Evolutionary conservation across 495 filamentous ascomycete species (phyloP), one percentile per base, ranked within the genome.

Genomic region (Paragyromitra xinjiangensis): DNA sequence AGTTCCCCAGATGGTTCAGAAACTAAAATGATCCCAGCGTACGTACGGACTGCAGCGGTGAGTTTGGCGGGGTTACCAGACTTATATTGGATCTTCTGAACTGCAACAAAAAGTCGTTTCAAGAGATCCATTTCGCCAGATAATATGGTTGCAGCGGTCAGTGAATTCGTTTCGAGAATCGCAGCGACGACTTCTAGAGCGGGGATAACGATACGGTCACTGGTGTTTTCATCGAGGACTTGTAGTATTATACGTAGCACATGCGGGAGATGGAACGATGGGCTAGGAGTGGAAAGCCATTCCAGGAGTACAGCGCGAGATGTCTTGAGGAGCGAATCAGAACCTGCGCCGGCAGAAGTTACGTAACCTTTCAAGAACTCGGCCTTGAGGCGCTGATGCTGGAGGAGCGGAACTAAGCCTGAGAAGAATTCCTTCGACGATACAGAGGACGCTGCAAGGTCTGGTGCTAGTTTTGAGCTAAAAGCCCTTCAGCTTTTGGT

Each of bases 51-150:
- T 19, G 92, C 93, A 0, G 92, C 92, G 81, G 92, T 89, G 9
- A 98, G 85, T 78, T 94, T 93, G 37, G 88, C 86, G 5, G 97
- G 89, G 81, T 92, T 93, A 11, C 88, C 87, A 9, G 92, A 91
- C 84, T 94, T 94, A 86, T 91, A 93, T 79, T 94, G 93, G 3
- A 92, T 87, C 83, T 91, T 93, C 77, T 95, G 93, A 8, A 90
- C 87, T 14, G 89, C 83, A 40, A 89, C 84, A 69, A 94, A 94
- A 22, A 97, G 58, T 1, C 39, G n/a, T 0, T 73, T 65, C 0
- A 77, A 24, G 7, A 50, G 68, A 8, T 50, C 68, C 11, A 59
- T 40, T 14, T 48, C 59, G 1, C 16, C 6, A 12, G 19, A 37
- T 9, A 9, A 22, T 3, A 9, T 5, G 77, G 78, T 45, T 1